A percentile compares a stretch with the other conserved stretches of the same genome.
These are phyloP conservation scores for Austroboletus eburneus DNA, from an alignment of 768 basidiomycete species.

Conservation along the genomic window DNA sequence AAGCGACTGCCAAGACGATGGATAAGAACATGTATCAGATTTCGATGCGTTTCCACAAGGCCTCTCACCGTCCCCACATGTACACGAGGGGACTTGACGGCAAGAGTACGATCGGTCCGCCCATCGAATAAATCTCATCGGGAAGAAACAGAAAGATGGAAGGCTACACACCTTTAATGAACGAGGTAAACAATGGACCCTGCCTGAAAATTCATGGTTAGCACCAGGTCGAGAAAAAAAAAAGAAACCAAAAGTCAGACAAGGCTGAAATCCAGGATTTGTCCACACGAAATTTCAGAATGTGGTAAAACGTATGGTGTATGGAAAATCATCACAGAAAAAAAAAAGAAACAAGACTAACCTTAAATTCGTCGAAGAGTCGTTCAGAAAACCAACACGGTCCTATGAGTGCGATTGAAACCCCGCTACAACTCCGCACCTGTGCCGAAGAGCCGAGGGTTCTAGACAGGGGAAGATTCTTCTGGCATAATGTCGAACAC, in stretches of 20 bases:
- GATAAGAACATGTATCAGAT: conserved; percentile 42
- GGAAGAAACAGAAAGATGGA: conserved; percentile 8
- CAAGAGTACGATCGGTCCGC: conserved; percentile 70
- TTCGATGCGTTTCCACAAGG: conserved; percentile 83
- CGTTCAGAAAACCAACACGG: background rate
- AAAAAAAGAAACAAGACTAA: conserved; percentile 16
- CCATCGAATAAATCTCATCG: conserved; percentile 84
- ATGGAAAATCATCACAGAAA: conserved; percentile 58
- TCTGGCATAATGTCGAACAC: conserved; percentile 1
- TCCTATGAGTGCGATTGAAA: conserved; percentile 2
- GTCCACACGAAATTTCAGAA: conserved; percentile 74
- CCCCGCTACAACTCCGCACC: conserved; percentile 15
- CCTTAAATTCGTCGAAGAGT: conserved; percentile 1
- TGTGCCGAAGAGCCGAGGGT: conserved; percentile 16
- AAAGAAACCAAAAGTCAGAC: conserved; percentile 54
- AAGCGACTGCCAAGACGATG: conserved; percentile 11
- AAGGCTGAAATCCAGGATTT: conserved; percentile 84
- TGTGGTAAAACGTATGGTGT: conserved; percentile 87
- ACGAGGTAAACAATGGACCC: background rate
- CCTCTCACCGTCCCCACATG: conserved; percentile 64
- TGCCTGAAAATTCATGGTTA: conserved; percentile 11
- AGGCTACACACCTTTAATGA: conserved; percentile 17
- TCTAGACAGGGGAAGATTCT: conserved; percentile 14
- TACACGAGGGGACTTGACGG: conserved; percentile 75
- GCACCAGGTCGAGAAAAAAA: conserved; percentile 7